A percentile compares a stretch with the other conserved stretches of the same genome.
Conservation (phyloP, 2,329 filamentous ascomycete species). For the Pyricularia pennisetigena region DNA sequence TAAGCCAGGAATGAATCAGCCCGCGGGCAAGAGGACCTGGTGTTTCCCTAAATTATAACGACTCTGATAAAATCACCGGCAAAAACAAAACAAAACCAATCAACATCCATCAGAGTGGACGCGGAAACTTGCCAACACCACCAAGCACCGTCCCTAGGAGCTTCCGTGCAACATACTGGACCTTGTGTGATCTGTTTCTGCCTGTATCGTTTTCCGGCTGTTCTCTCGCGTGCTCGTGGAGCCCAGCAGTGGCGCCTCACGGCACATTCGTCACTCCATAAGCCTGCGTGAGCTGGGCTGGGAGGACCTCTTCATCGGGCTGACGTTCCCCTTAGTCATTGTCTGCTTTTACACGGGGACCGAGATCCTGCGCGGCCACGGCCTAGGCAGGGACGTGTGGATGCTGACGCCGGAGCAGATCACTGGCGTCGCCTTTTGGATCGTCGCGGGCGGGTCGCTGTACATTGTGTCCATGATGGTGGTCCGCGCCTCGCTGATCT, state of each 20-base stretch:
- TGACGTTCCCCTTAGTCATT: not conserved
- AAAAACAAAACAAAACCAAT: not conserved
- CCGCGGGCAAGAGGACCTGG: too few relatives aligned
- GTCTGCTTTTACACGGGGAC: not conserved
- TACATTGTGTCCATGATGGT: not conserved
- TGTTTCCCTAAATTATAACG: too few relatives aligned
- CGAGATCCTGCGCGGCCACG: not conserved
- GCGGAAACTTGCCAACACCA: not conserved
- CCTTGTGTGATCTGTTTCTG: not conserved
- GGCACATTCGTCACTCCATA: not conserved
- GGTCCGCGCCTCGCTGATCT: not conserved
- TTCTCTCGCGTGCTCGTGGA: not conserved
- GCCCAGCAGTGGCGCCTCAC: not conserved
- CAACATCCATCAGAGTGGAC: not conserved
- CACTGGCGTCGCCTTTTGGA: not conserved
- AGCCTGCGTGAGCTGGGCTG: slow-evolving; percentile 9
- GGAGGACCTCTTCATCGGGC: slow-evolving; percentile 2
- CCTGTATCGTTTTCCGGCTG: not conserved
- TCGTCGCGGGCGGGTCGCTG: not conserved
- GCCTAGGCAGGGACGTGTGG: slow-evolving; percentile 1
- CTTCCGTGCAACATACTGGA: not conserved
- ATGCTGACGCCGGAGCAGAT: not conserved
- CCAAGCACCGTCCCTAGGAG: not conserved
- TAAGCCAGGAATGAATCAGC: too few relatives aligned
- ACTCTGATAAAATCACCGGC: too few relatives aligned